Evolutionary conservation across 2,329 filamentous ascomycete genomes (phyloP).

Genomic region (Albifimbria verrucaria): DNA sequence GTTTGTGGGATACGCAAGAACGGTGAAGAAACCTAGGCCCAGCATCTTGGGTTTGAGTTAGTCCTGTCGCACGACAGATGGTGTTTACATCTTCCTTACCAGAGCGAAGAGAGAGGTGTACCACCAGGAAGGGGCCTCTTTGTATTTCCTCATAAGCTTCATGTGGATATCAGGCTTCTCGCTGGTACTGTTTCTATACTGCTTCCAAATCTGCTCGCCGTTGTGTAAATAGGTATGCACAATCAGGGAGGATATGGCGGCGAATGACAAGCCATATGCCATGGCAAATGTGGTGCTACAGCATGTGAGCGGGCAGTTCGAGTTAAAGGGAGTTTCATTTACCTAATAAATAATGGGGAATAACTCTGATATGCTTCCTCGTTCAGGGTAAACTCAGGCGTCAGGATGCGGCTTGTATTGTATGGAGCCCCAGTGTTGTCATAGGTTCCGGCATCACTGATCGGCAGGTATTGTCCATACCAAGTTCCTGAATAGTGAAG

Average conservation of each 20-base stretch:
- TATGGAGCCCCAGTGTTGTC: conserved; percentile 66
- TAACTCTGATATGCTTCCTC: conserved; percentile 62
- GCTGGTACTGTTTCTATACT: conserved; percentile 55
- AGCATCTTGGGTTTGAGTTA: conserved; percentile 42
- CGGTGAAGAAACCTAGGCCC: conserved; percentile 48
- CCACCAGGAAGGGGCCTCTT: conserved; percentile 63
- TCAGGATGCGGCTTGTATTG: conserved; percentile 62
- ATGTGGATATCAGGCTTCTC: conserved; percentile 64
- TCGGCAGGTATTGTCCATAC: conserved; percentile 63
- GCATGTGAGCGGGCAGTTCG: conserved; percentile 8
- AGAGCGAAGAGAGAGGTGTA: conserved; percentile 55
- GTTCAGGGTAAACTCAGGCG: conserved; percentile 59
- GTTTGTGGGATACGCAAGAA: conserved; percentile 62
- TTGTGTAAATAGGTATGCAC: conserved; percentile 67
- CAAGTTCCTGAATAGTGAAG: conserved; percentile 66
- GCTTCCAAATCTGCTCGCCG: conserved; percentile 61
- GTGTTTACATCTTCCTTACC: conserved; percentile 30
- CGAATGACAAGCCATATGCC: conserved; percentile 69
- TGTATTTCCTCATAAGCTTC: conserved; percentile 61
- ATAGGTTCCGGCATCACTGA: conserved; percentile 67
- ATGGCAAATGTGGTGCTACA: conserved; percentile 66
- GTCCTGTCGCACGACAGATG: background rate
- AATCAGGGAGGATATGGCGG: conserved; percentile 66
- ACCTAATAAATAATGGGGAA: conserved; percentile 64
- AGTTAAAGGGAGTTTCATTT: background rate